Evolutionary conservation across 2,329 filamentous ascomycete genomes (phyloP).

Genomic region (Akanthomyces lecanii): DNA sequence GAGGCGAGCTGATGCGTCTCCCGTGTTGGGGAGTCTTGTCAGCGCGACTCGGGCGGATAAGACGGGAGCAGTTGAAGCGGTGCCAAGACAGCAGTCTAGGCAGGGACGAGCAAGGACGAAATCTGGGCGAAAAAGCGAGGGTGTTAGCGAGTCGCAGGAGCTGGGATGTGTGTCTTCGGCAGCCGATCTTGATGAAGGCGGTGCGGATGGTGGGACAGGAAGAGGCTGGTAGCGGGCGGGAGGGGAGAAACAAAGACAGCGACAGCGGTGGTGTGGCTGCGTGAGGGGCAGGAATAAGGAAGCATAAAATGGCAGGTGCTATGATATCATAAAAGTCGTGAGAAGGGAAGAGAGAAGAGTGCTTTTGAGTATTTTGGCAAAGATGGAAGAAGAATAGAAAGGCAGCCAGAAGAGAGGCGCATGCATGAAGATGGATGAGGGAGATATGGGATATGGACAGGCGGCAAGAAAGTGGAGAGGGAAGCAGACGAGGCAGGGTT

Average conservation of each 20-base stretch:
- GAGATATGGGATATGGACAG: constrained; percentile 11
- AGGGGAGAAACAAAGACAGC: constrained; percentile 15
- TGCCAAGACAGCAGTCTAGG: background rate
- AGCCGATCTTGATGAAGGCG: background rate
- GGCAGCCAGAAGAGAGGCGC: constrained; percentile 10
- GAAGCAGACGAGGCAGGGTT: constrained; percentile 12
- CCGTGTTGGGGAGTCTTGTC: background rate
- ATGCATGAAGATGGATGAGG: constrained; percentile 16
- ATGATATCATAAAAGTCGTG: constrained; percentile 4
- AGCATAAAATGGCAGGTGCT: background rate
- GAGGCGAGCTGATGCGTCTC: background rate
- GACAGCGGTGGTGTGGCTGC: constrained; percentile 10
- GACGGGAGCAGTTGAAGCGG: background rate
- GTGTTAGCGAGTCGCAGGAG: constrained; percentile 3
- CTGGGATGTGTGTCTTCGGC: background rate
- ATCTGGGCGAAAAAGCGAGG: background rate
- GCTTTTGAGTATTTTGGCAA: constrained; percentile 8
- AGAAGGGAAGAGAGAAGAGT: background rate
- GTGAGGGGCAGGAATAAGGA: background rate
- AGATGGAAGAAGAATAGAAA: constrained; percentile 11
- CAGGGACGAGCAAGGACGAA: background rate
- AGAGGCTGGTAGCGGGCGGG: constrained; percentile 12
- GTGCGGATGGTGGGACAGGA: constrained; percentile 8
- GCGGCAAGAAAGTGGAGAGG: constrained; percentile 16
- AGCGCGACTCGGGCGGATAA: background rate